Base-by-base conservation (phyloP, 1,284 basidiomycete genomes). In the Puccinia hordei region DNA sequence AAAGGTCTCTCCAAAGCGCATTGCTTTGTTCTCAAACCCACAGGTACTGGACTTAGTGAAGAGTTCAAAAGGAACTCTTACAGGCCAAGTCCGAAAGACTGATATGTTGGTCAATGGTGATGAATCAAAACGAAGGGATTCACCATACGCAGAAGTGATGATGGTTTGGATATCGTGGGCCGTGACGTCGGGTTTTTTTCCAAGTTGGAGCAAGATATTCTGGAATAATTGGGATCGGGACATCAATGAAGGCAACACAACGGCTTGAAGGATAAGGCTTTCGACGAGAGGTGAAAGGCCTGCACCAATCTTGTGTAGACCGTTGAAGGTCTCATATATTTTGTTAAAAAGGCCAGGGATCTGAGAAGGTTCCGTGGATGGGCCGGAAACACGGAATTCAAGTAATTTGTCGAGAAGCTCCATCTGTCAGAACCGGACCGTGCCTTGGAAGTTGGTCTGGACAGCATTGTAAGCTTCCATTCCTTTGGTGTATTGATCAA, bases 131-230 rank as follows among this genome's bases (percentile, higher is more conserved):
- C 30, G n/a, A 5, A 30, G 9, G 0, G n/a, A 6, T 10, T 69
- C 44, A 17, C 66, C 66, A n/a, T 69, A 69, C 4, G 44, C 44
- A 0, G 17, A 69, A 24, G 44, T 69, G 46, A 69, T 46, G 66
- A 69, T 69, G 30, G 41, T 30, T 22, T 69, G 44, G 0, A 69
- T 30, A 3, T 69, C 66, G 15, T n/a, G 44, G n/a, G 44, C 44
- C 0, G 66, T 49, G 24, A 49, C 15, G 0, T 69, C 22, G 6
- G 19, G 0, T 9, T 33, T 49, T 1, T 5, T 22, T 0, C 17
- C 13, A 1, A 69, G n/a, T 51, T 69, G 66, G 0, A 69, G 3
- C 0, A 44, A 69, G 2, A 69, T 69, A 22, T 69, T 69, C 41
- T 69, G 66, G 13, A 69, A 69, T 12, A 69, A 69, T 69, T 69